Conservation (phyloP, 2,329 filamentous ascomycete species). For the Aspergillus ochraceoroseus region DNA sequence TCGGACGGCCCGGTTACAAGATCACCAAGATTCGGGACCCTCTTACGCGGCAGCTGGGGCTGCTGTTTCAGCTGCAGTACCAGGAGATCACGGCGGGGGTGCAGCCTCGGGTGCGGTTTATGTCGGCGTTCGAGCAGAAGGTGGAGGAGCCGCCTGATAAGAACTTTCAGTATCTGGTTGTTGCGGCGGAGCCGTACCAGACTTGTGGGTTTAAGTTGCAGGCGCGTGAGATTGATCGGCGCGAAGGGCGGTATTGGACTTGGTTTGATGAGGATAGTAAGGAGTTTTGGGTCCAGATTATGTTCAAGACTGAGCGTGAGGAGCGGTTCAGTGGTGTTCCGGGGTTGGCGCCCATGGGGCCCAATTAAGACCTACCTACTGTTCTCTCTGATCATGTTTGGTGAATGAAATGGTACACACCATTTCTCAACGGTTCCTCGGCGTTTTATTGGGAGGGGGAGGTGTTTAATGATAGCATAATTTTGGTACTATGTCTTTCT, state of each 20-base stretch:
- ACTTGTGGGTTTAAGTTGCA: constrained; percentile 96
- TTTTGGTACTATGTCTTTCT: not conserved
- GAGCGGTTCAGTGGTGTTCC: constrained; percentile 72
- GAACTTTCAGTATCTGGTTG: constrained; percentile 87
- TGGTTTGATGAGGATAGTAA: constrained; percentile 95
- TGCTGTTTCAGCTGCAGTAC: constrained; percentile 95
- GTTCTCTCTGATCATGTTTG: too few relatives aligned
- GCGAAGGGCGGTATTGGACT: constrained; percentile 81
- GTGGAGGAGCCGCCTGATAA: constrained; percentile 88
- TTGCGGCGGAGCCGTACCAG: constrained; percentile 96
- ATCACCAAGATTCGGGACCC: constrained; percentile 94
- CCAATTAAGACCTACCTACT: too few relatives aligned
- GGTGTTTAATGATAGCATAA: constrained; percentile 9
- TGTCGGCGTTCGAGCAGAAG: constrained; percentile 96
- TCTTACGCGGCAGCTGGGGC: constrained; percentile 76
- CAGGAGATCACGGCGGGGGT: constrained; percentile 77
- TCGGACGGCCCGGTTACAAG: constrained; percentile 92
- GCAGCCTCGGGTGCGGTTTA: constrained; percentile 82
- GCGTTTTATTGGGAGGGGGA: too few relatives aligned
- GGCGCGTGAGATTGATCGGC: constrained; percentile 82
- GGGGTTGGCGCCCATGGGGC: constrained; percentile 52
- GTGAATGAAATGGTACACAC: too few relatives aligned
- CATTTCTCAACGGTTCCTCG: too few relatives aligned
- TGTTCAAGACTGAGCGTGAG: constrained; percentile 98
- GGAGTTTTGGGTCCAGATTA: constrained; percentile 95